These are phyloP conservation scores for Aegilops sharonensis DNA, from an alignment of 176 grass and related monocot species.

Conservation along the genomic window DNA sequence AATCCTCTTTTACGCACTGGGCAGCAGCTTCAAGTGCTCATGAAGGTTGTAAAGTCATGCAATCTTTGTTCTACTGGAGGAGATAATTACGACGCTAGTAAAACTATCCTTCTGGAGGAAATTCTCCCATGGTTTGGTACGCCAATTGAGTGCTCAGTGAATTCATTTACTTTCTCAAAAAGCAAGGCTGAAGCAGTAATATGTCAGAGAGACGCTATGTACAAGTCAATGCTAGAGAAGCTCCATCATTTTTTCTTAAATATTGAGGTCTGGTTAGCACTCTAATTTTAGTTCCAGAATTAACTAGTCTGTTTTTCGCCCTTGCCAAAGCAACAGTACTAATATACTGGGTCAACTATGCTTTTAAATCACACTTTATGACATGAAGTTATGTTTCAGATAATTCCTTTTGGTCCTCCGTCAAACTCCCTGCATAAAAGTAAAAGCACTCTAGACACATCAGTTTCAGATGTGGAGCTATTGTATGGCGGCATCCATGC, in stretches of 20 bases:
- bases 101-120: constrained; percentile 54
- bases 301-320: neutral
- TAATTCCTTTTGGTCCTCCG: constrained; percentile 44
- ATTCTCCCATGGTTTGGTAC: constrained; percentile 74
- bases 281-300: constrained; percentile 19
- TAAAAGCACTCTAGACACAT: constrained; percentile 19
- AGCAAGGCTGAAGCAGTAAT: constrained; percentile 51
- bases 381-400: constrained; percentile 43
- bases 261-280: constrained; percentile 41
- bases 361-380: constrained; percentile 23
- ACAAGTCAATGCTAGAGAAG: constrained; percentile 73
- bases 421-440: constrained; percentile 38
- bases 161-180: constrained; percentile 81
- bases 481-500: constrained; percentile 30
- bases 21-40: constrained; percentile 92
- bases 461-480: constrained; percentile 39
- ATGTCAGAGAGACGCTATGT: constrained; percentile 64
- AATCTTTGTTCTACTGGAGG: constrained; percentile 47
- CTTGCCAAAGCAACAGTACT: neutral
- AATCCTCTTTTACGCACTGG: constrained; percentile 73
- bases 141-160: constrained; percentile 47
- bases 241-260: constrained; percentile 61
- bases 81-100: constrained; percentile 33
- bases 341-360: neutral
- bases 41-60: constrained; percentile 83